Conservation (phyloP, 1,284 basidiomycete genomes). For the Phellinidium pouzarii region DNA sequence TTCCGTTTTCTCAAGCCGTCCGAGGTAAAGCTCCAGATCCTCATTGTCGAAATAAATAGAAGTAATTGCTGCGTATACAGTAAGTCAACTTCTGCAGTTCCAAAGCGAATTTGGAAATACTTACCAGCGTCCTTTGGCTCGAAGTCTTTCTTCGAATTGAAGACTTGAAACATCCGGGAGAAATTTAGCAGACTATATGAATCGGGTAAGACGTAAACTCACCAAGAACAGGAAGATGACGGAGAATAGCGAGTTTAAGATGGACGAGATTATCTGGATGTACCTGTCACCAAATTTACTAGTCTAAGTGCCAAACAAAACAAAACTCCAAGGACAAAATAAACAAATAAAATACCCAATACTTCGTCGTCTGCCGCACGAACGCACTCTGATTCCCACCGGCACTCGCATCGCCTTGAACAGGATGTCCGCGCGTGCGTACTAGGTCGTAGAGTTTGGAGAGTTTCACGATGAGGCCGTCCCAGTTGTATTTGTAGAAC, state of each 20-base stretch:
- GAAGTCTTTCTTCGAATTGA: conserved; percentile 94
- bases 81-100: background rate
- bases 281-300: conserved; percentile 56
- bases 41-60: conserved; percentile 94
- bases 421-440: conserved; percentile 90
- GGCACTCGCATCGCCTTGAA: conserved; percentile 89
- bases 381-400: conserved; percentile 96
- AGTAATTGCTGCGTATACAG: conserved; percentile 54
- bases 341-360: conserved; percentile 65
- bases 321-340: background rate
- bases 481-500: conserved; percentile 93
- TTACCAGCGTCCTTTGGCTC: conserved; percentile 81
- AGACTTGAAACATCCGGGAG: conserved; percentile 49
- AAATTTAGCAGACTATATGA: background rate
- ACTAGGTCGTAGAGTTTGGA: conserved; percentile 96
- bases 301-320: too few species aligned
- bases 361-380: conserved; percentile 96
- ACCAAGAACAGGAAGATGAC: conserved; percentile 91
- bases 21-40: conserved; percentile 95
- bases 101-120: conserved; percentile 19
- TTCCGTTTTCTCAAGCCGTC: conserved; percentile 96
- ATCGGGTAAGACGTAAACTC: conserved; percentile 21
- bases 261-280: conserved; percentile 94
- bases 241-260: conserved; percentile 92
- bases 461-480: conserved; percentile 93